A percentile compares a stretch with the other conserved stretches of the same genome.
Evolutionary conservation across 768 basidiomycete species (phyloP).

Genomic region (Suillus placidus): DNA sequence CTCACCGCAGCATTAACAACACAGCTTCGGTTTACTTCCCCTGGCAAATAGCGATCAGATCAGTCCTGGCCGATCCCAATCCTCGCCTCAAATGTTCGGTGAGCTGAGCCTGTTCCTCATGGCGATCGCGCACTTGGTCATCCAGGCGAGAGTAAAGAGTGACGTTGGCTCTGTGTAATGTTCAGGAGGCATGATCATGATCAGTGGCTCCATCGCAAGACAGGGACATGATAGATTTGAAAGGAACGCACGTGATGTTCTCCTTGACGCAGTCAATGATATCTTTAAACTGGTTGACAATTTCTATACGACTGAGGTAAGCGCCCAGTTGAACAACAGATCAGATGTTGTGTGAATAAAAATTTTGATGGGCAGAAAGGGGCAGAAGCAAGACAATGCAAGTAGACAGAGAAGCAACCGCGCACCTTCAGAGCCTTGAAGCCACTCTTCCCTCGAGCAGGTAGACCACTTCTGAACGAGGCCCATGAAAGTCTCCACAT

Average conservation of each 20-base stretch:
- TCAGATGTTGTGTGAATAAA: constrained; percentile 22
- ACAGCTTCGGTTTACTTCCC: constrained; percentile 4
- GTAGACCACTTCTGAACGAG: constrained; percentile 31
- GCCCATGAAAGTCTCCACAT: constrained; percentile 22
- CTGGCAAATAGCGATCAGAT: constrained; percentile 10
- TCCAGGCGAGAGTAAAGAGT: constrained; percentile 22
- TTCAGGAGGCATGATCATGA: constrained; percentile 6
- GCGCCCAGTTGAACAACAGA: neutral
- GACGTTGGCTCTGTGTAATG: constrained; percentile 23
- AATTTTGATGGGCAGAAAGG: constrained; percentile 26
- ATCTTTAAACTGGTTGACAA: constrained; percentile 9
- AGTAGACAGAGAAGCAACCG: constrained; percentile 2
- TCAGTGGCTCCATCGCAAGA: constrained; percentile 9
- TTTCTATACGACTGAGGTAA: constrained; percentile 4
- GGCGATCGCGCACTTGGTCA: constrained; percentile 26
- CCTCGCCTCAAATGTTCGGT: constrained; percentile 21
- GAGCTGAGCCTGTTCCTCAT: constrained; percentile 20
- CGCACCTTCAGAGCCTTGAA: constrained; percentile 33
- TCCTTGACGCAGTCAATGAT: constrained; percentile 27
- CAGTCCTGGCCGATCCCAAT: constrained; percentile 20
- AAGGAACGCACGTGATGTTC: constrained; percentile 26
- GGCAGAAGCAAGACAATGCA: neutral
- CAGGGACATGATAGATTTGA: neutral
- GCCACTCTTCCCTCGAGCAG: constrained; percentile 34
- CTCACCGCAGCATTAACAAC: constrained; percentile 4